Conservation (phyloP, 345 rosid species). For the Eutrema yunnanense region DNA sequence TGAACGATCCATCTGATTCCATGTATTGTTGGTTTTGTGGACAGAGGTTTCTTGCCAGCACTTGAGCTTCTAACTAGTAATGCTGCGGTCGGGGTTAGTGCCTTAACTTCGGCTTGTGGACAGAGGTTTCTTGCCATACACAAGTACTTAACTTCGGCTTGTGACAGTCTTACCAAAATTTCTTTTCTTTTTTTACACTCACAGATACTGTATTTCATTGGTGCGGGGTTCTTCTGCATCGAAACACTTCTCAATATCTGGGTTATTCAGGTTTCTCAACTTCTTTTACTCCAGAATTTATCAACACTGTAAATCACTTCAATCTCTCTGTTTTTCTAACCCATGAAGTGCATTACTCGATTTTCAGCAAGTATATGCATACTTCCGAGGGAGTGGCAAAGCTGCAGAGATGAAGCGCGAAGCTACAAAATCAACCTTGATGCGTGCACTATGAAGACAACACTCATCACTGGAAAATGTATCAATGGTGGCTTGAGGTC, state of each 20-base stretch:
- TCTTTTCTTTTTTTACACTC: neutral
- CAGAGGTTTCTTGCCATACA: neutral
- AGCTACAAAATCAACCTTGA: conserved; percentile 55
- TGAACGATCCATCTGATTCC: conserved; percentile 9
- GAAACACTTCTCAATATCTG: conserved; percentile 87
- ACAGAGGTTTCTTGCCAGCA: conserved; percentile 96
- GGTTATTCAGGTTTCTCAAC: conserved; percentile 82
- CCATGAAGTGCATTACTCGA: neutral
- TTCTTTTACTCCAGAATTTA: neutral
- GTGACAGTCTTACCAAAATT: neutral
- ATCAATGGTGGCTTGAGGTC: conserved; percentile 21
- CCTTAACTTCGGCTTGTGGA: neutral
- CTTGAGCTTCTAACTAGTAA: conserved; percentile 47
- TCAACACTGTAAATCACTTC: neutral
- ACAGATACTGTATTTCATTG: conserved; percentile 79
- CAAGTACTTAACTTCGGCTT: neutral
- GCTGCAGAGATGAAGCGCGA: conserved; percentile 82
- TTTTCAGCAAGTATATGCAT: conserved; percentile 91
- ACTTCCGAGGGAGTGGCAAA: conserved; percentile 88
- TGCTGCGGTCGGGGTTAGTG: conserved; percentile 68
- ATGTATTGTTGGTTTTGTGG: conserved; percentile 17
- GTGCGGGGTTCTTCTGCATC: conserved; percentile 64
- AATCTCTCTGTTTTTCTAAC: neutral
- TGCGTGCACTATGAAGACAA: conserved; percentile 54
- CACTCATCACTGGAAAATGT: conserved; percentile 3